Evolutionary conservation across 176 grass and related monocot species (phyloP), one percentile per base, ranked within the genome.

Genomic region (Aegilops umbellulata): DNA sequence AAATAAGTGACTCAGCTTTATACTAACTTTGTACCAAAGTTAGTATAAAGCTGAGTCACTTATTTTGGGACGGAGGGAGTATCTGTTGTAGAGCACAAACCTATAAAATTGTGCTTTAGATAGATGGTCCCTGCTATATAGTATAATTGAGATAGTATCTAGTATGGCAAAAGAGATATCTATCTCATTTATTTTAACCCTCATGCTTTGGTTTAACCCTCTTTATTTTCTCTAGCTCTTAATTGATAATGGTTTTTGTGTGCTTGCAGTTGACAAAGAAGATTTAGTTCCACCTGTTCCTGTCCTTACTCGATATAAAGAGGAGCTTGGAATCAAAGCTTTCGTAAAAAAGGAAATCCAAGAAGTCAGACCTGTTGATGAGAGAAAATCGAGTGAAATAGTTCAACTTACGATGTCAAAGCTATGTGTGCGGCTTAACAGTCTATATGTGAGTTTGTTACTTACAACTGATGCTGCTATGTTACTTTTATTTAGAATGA

Each of bases 361-460:
- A 35, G 92, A 98, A 82, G 38, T 90, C 82, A 94, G 82, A 95
- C 84, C 90, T 47, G 77, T 87, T 58, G 92, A 94, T 69, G 93
- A 92, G 72, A 95, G 84, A 66, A 98, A 92, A 90, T 91, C 94
- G 81, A 89, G 82, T 87, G 88, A 89, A 88, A 95, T 98, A 73
- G 89, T 87, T 90, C 82, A 91, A 72, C 94, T 95, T 62, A 91
- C 94, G 22, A 94, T 91, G 35, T 73, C 84, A 63, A 94, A 92
- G 85, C 94, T 98, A 16, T 98, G 97, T 80, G 93, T 98, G n/a
- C 90, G 97, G 75, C 81, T 98, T 65, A 98, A 98, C 90, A 95
- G 93, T 84, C 88, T 98, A 82, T 87, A 98, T 70, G 97, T 98
- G 86, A 94, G 97, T 95, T 87, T 76, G 49, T 72, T 82, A 42